These are phyloP conservation scores for Coffea eugenioides DNA, from an alignment of 257 asterid genomes.

Conservation along the genomic window DNA sequence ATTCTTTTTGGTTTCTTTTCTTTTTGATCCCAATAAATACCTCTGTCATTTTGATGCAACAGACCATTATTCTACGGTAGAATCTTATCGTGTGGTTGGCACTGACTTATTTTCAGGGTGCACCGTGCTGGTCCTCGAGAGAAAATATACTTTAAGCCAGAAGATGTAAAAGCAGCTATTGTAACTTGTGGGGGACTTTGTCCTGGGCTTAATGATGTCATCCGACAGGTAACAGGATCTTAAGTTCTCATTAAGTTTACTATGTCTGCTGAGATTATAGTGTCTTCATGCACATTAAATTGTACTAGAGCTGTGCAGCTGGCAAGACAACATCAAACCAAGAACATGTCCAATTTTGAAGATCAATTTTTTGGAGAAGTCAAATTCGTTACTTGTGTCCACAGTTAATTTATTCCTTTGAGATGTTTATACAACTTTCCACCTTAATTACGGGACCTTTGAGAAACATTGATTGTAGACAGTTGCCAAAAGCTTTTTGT, in stretches of 20 bases:
- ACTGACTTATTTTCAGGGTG: constrained; percentile 51
- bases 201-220: constrained; percentile 95
- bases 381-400: background rate
- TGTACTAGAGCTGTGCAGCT: background rate
- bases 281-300: background rate
- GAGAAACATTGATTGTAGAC: background rate
- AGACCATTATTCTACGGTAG: background rate
- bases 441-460: background rate
- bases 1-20: background rate
- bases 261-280: background rate
- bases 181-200: constrained; percentile 98
- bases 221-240: constrained; percentile 60
- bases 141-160: constrained; percentile 79
- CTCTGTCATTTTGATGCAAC: background rate
- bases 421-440: background rate
- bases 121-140: constrained; percentile 94
- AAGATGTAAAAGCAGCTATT: constrained; percentile 88
- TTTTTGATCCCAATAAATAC: background rate
- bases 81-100: background rate
- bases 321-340: background rate
- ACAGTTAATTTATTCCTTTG: background rate
- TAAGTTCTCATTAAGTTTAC: background rate
- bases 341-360: background rate
- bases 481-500: background rate
- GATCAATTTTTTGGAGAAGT: background rate